A percentile compares a stretch with the other conserved stretches of the same genome.
These are phyloP conservation scores for Penicillium polonicum DNA, from an alignment of 2,329 filamentous ascomycete species.

Conservation along the genomic window DNA sequence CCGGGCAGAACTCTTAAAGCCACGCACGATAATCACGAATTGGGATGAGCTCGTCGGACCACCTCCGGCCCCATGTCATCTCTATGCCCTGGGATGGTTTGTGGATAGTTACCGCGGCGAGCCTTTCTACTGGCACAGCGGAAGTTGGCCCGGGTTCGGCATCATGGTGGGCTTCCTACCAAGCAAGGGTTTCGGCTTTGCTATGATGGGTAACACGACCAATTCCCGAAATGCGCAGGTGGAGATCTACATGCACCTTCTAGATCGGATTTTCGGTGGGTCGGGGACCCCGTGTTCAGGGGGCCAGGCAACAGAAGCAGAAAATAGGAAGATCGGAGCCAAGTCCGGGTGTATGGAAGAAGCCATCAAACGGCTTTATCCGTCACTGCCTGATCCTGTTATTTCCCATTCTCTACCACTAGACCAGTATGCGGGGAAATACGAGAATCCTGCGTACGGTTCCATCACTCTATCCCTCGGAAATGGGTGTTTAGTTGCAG, in stretches of 20 bases:
- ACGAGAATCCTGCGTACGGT: conserved; percentile 1
- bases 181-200: conserved; percentile 23
- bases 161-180: conserved; percentile 27
- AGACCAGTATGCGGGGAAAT: not conserved
- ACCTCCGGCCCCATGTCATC: not conserved
- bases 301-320: too few relatives aligned
- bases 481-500: not conserved
- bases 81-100: conserved; percentile 26
- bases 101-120: conserved; percentile 23
- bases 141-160: conserved; percentile 24
- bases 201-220: conserved; percentile 24
- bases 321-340: not conserved
- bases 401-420: not conserved
- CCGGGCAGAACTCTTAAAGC: not conserved
- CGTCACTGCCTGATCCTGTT: not conserved
- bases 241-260: conserved; percentile 16
- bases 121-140: conserved; percentile 23
- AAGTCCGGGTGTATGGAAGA: not conserved
- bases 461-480: not conserved
- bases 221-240: conserved; percentile 11
- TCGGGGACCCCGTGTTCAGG: not conserved
- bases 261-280: conserved; percentile 5
- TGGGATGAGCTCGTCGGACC: conserved; percentile 8
- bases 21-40: conserved; percentile 13
- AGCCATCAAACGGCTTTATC: conserved; percentile 7